Percentiles rank a stretch among this genome's conserved stretches.
Conservation (phyloP, 2,329 filamentous ascomycete species). For the Cladorrhinum sp. region DNA sequence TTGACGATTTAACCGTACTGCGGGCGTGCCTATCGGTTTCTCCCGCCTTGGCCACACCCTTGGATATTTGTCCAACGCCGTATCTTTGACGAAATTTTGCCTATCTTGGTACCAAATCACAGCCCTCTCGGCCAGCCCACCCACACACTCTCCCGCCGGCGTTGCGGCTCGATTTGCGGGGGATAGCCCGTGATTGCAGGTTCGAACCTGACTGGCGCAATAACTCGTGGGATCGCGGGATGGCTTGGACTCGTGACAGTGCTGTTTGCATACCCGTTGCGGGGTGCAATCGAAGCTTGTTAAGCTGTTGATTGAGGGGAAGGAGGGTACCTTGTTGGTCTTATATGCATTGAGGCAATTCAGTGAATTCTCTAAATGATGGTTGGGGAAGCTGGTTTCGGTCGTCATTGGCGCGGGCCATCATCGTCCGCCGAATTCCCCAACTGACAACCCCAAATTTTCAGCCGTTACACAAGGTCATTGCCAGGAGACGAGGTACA, state of each 20-base stretch:
- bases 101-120: conserved; percentile 9
- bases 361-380: background rate
- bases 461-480: background rate
- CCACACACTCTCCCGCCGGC: conserved; percentile 1
- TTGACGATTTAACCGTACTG: conserved; percentile 20
- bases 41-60: conserved; percentile 19
- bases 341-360: background rate
- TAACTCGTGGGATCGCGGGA: conserved; percentile 2
- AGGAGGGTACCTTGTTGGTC: background rate
- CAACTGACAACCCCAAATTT: background rate
- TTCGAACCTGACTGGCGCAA: background rate
- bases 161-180: conserved; percentile 5
- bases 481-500: too few relatives aligned
- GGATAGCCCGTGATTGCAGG: background rate
- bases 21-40: conserved; percentile 20
- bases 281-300: background rate
- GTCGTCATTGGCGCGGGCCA: background rate
- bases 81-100: conserved; percentile 15
- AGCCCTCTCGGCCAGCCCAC: conserved; percentile 1
- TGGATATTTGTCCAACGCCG: conserved; percentile 14
- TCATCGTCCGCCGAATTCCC: background rate
- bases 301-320: background rate
- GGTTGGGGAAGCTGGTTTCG: background rate
- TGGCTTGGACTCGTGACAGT: background rate
- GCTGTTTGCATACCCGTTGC: background rate